Percentiles rank a stretch among this genome's conserved stretches.
Conservation (phyloP, 306 rosid genomes). For the Corylus heterophylla region DNA sequence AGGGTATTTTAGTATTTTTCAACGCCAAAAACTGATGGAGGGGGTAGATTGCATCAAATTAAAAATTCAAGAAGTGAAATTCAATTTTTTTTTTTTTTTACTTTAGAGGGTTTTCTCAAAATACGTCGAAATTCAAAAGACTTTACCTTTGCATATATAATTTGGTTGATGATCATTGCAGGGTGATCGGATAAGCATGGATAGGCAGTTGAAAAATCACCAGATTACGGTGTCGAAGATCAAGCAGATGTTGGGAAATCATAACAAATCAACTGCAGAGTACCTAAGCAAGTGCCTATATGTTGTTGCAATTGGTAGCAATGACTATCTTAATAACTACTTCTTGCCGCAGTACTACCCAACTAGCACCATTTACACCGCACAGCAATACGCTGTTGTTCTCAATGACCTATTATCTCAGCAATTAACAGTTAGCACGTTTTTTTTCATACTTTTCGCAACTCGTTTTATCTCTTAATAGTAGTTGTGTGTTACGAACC, state of each 20-base stretch:
- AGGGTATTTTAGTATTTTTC: too few relatives aligned
- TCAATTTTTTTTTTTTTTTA: too few relatives aligned
- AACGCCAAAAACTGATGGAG: too few relatives aligned
- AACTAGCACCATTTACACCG: conserved; percentile 8
- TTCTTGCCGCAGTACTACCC: conserved; percentile 8
- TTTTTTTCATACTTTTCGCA: background rate
- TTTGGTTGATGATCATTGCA: background rate
- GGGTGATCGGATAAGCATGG: conserved; percentile 27
- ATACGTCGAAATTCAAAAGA: accelerated
- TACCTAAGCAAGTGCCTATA: conserved; percentile 30
- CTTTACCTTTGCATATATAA: background rate
- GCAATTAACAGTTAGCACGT: conserved; percentile 20
- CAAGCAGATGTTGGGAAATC: background rate
- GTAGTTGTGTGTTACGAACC: too few relatives aligned
- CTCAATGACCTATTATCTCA: background rate
- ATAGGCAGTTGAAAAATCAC: conserved; percentile 28
- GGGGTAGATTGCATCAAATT: too few relatives aligned
- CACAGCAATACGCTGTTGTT: conserved; percentile 13
- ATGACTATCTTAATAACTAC: conserved; percentile 32
- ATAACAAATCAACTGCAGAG: background rate
- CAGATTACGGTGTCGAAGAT: conserved; percentile 1
- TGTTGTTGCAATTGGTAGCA: conserved; percentile 17
- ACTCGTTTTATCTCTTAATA: too few relatives aligned
- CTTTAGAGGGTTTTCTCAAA: too few relatives aligned
- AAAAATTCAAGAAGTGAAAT: too few relatives aligned